These are phyloP conservation scores for Cryptococcus neoformans DNA, from an alignment of 1,284 basidiomycete genomes.

Conservation along the genomic window DNA sequence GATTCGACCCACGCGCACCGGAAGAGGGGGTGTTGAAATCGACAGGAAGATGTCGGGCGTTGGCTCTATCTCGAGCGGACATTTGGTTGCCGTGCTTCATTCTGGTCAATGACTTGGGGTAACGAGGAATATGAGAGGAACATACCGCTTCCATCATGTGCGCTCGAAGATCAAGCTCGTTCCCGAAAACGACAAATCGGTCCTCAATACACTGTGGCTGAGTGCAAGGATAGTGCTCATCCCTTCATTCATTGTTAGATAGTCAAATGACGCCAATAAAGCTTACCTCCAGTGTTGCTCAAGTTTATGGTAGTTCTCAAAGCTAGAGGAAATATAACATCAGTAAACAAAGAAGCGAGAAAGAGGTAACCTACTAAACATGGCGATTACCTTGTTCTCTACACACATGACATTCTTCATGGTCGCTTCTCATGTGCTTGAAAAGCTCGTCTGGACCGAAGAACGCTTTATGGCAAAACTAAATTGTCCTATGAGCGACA, in stretches of 20 bases:
- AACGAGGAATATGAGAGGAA: not conserved
- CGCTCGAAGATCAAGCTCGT: constrained; percentile 82
- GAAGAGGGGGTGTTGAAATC: constrained; percentile 56
- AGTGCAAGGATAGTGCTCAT: constrained; percentile 71
- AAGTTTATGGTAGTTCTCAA: constrained; percentile 65
- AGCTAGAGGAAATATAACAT: constrained; percentile 53
- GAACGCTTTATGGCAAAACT: constrained; percentile 87
- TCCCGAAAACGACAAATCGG: constrained; percentile 94
- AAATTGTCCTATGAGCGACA: constrained; percentile 51
- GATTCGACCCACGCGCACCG: constrained; percentile 7
- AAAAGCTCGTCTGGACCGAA: constrained; percentile 92
- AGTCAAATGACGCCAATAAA: too few relatives aligned
- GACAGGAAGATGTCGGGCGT: constrained; percentile 72
- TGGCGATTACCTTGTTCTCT: constrained; percentile 72
- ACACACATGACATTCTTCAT: constrained; percentile 97
- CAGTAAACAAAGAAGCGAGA: not conserved
- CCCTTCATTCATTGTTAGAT: constrained; percentile 8
- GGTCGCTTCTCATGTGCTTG: constrained; percentile 85
- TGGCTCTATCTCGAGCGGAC: constrained; percentile 70
- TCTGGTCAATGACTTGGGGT: not conserved
- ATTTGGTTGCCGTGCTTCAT: constrained; percentile 71
- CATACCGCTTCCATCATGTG: constrained; percentile 66
- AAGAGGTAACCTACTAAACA: constrained; percentile 69
- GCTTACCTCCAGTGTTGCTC: constrained; percentile 52
- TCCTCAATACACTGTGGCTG: constrained; percentile 71